Evolutionary conservation across 2,329 filamentous ascomycete species (phyloP).

Genomic region (Fusarium paranaense): DNA sequence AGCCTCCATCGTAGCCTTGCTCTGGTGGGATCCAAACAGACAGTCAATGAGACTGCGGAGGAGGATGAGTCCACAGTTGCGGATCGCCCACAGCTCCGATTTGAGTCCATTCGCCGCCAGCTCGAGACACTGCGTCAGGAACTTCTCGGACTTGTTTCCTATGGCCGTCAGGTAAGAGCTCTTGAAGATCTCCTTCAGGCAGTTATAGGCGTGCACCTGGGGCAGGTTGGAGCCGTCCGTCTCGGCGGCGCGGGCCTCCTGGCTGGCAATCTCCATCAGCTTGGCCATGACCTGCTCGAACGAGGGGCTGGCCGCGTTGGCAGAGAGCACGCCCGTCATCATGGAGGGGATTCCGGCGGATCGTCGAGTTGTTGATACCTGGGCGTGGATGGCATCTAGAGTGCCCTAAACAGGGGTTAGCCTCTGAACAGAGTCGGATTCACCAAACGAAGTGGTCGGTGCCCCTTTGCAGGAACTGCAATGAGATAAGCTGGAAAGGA

Average conservation of each 20-base stretch:
- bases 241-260: conserved; percentile 64
- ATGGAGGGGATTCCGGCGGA: conserved; percentile 93
- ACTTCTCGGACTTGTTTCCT: conserved; percentile 76
- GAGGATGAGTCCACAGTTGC: conserved; percentile 92
- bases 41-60: conserved; percentile 86
- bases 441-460: neutral
- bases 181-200: conserved; percentile 90
- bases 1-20: conserved; percentile 69
- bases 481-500: neutral
- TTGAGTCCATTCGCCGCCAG: conserved; percentile 85
- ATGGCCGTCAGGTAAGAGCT: conserved; percentile 81
- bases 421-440: neutral
- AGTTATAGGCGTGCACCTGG: conserved; percentile 96
- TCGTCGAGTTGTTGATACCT: conserved; percentile 85
- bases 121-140: conserved; percentile 78
- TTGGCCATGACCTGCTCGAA: conserved; percentile 74
- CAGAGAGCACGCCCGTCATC: conserved; percentile 82
- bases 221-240: conserved; percentile 77
- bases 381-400: conserved; percentile 76
- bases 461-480: neutral
- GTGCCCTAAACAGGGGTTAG: conserved; percentile 61
- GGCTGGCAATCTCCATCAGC: conserved; percentile 69
- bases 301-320: conserved; percentile 68
- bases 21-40: conserved; percentile 81
- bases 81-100: conserved; percentile 90